phyloP scores from a whole-genome alignment of 345 rosid species.

The Linum tenue region DNA sequence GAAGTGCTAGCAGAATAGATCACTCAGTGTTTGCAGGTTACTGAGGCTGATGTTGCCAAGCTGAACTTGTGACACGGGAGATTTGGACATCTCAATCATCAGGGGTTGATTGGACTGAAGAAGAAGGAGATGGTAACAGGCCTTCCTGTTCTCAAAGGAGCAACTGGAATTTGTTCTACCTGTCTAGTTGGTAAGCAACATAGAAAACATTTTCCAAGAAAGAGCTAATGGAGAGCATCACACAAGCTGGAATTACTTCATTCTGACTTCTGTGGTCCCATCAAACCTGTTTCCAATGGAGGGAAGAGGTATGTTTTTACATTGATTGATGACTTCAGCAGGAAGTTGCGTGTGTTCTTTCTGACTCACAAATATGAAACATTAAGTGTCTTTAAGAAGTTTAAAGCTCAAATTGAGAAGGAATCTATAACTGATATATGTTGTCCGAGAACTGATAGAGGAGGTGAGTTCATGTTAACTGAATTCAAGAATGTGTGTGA shows the following conservation, averaged over 20 bases:
- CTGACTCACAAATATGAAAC: neutral
- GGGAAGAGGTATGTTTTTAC: too few species aligned
- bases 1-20: neutral
- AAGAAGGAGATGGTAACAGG: neutral
- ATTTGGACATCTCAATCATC: neutral
- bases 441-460: too few species aligned
- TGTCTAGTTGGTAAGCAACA: too few species aligned
- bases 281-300: too few species aligned
- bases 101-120: neutral
- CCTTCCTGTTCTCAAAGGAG: neutral
- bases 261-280: neutral
- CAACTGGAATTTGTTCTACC: neutral
- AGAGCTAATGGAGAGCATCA: neutral
- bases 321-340: constrained; percentile 1
- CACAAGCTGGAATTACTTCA: neutral
- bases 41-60: too few species aligned
- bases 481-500: too few species aligned
- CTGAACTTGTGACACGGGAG: neutral
- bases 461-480: too few species aligned
- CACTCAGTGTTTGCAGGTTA: neutral
- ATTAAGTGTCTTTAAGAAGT: too few species aligned
- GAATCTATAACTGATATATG: too few species aligned
- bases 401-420: too few species aligned
- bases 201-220: neutral
- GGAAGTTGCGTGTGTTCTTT: neutral